These are phyloP conservation scores for Asclepias syriaca DNA, from an alignment of 257 asterid genomes.

Conservation along the genomic window DNA sequence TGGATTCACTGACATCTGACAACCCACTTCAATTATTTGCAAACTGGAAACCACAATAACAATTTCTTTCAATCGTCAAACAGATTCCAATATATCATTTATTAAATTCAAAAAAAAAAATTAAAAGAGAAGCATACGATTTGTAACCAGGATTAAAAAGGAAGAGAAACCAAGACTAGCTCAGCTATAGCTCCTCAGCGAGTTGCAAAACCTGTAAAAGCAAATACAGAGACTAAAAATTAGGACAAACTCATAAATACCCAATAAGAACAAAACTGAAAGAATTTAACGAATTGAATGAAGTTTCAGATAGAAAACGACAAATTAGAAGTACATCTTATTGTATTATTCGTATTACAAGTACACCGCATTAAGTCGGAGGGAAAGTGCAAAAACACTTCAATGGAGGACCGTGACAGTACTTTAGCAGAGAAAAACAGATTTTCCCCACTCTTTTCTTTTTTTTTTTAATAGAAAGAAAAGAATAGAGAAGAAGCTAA, in stretches of 20 bases:
- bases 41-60: constrained; percentile 4
- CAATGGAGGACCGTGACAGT: background rate
- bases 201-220: background rate
- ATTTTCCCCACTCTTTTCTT: too few relatives aligned
- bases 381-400: background rate
- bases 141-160: background rate
- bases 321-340: background rate
- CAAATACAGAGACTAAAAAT: background rate
- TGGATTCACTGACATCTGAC: constrained; percentile 4
- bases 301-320: background rate
- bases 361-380: background rate
- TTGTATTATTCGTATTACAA: background rate
- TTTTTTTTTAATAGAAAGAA: background rate
- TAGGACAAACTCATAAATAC: background rate
- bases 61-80: background rate
- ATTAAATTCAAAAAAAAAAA: background rate
- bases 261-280: background rate
- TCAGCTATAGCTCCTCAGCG: background rate
- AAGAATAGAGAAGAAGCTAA: constrained; percentile 12
- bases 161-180: background rate
- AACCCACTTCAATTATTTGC: background rate
- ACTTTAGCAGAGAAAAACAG: background rate
- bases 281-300: background rate
- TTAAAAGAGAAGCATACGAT: too few relatives aligned
- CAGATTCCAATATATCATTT: background rate